These are phyloP conservation scores for Fusarium torreyae DNA, from an alignment of 2,329 filamentous ascomycete genomes.

Conservation along the genomic window DNA sequence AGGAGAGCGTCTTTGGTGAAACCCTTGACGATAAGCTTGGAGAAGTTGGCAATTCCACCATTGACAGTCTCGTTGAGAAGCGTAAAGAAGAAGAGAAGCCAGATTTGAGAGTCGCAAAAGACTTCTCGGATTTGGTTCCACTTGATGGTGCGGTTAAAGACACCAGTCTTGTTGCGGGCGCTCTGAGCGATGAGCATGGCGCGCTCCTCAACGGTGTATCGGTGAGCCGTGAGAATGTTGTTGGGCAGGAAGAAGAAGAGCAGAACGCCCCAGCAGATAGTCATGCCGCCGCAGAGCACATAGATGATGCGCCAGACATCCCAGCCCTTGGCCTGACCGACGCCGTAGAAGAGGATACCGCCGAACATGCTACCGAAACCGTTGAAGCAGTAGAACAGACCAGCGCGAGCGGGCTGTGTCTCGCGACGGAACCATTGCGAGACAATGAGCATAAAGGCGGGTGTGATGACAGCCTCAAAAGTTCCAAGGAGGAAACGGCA, in stretches of 20 bases:
- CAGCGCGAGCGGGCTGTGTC: conserved; percentile 64
- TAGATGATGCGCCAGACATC: conserved; percentile 69
- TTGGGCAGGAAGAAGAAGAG: conserved; percentile 64
- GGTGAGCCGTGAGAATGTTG: conserved; percentile 57
- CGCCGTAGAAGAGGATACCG: conserved; percentile 65
- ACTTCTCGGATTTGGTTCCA: conserved; percentile 65
- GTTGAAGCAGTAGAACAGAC: conserved; percentile 60
- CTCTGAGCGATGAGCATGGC: conserved; percentile 74
- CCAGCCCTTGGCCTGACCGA: conserved; percentile 65
- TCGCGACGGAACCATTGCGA: conserved; percentile 64
- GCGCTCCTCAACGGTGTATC: conserved; percentile 47
- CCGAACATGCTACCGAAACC: conserved; percentile 62
- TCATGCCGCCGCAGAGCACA: conserved; percentile 64
- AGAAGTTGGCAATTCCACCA: conserved; percentile 70
- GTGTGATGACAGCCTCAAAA: conserved; percentile 65
- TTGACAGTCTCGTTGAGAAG: conserved; percentile 69
- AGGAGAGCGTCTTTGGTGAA: conserved; percentile 54
- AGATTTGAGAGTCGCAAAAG: conserved; percentile 65
- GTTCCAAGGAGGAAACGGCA: conserved; percentile 64
- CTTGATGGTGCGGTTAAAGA: conserved; percentile 66
- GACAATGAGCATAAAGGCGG: conserved; percentile 67
- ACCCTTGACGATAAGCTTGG: conserved; percentile 68
- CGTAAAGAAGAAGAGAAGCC: conserved; percentile 68
- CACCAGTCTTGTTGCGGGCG: conserved; percentile 62
- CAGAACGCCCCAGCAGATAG: conserved; percentile 63